Base-by-base conservation (phyloP, 257 asterid genomes). In the Knoxia roxburghii region DNA sequence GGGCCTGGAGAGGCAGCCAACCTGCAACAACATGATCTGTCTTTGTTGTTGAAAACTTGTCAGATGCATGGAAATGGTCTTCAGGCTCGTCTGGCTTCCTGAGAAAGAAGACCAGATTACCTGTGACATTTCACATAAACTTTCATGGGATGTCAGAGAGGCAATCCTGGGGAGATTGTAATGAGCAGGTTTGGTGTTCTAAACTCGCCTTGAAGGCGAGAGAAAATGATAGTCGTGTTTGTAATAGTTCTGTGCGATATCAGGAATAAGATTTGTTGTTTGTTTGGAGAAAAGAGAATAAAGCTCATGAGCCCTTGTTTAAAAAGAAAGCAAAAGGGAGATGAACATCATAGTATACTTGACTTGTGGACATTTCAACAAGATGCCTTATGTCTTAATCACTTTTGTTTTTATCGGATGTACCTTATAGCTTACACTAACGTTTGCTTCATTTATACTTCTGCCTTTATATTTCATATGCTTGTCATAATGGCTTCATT, bases 1-100 rank as follows among this genome's bases (percentile, higher is more conserved):
- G 69, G 27, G 46, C 86, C 10, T 90, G 99, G 99, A 67, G 53
- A 30, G 78, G 91, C 67, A 50, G 83, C 56, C 86, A 58, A 66
- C 89, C 95, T 26, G 89, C 84, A 26, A 64, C 78, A 37, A 37
- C 9, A 37, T 89, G 78, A 80, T 21, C 48, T 46, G 43, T 35
- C 60, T 24, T 40, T 43, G 54, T 68, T 69, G 37, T 14, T 23
- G 23, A 41, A 40, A 45, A 52, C 13, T 43, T 58, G 39, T 32
- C 41, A 12, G 9, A 14, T 53, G 27, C 46, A 7, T 15, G 10
- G 21, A 30, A 33, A 32, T 32, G 27, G 45, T 7, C 23, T 59
- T 46, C n/a, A 37, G 41, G 35, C 61, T 14, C 12, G 7, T 0
- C 8, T 24, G 45, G 8, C 33, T 68, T 27, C 32, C 50, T 54